Evolutionary conservation across 2,329 filamentous ascomycete genomes (phyloP).

Genomic region (Coniochaeta pulveracea): DNA sequence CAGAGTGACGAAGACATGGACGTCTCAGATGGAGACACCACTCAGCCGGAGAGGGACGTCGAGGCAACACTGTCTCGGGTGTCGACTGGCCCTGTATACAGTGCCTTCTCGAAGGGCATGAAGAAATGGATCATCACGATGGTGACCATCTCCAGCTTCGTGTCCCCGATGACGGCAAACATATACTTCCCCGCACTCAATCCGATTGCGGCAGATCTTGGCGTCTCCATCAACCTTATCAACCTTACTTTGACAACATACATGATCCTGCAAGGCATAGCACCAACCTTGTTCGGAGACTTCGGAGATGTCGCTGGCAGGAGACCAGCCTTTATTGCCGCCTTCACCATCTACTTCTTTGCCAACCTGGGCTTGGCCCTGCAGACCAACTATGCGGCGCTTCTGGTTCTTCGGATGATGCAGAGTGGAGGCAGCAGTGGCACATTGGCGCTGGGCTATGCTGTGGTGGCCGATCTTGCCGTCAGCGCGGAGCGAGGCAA

Average conservation of each 20-base stretch:
- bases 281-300: slow-evolving; percentile 49
- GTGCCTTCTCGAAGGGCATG: slow-evolving; percentile 25
- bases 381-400: slow-evolving; percentile 42
- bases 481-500: slow-evolving; percentile 58
- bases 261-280: slow-evolving; percentile 52
- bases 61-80: slow-evolving; percentile 18
- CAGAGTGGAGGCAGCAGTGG: slow-evolving; percentile 56
- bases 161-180: slow-evolving; percentile 49
- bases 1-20: background rate
- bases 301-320: slow-evolving; percentile 50
- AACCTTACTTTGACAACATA: slow-evolving; percentile 46
- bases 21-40: background rate
- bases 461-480: slow-evolving; percentile 61
- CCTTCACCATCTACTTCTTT: slow-evolving; percentile 43
- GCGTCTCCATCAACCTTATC: slow-evolving; percentile 26
- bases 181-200: slow-evolving; percentile 38
- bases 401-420: slow-evolving; percentile 49
- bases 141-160: slow-evolving; percentile 39
- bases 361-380: slow-evolving; percentile 50
- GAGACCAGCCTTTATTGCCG: slow-evolving; percentile 48
- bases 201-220: slow-evolving; percentile 24
- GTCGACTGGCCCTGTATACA: slow-evolving; percentile 27
- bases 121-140: slow-evolving; percentile 42
- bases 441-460: slow-evolving; percentile 59
- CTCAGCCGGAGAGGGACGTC: slow-evolving; percentile 10